Base-by-base conservation (phyloP, 306 rosid species). In the Lathyrus oleraceus region DNA sequence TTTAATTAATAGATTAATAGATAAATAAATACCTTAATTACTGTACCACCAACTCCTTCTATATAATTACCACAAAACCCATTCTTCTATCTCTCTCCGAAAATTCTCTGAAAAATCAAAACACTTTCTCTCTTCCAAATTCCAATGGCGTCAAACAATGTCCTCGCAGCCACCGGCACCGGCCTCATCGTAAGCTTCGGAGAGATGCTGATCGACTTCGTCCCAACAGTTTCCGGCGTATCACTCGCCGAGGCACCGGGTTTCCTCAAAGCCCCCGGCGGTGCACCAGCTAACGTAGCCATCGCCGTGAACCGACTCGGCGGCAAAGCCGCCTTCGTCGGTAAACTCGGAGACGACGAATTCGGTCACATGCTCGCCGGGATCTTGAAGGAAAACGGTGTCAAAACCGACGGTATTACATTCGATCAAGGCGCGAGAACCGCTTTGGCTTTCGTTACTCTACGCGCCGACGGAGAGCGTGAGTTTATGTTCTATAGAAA, bases 401-500 rank as follows among this genome's bases (percentile, higher is more conserved):
- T 92, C 60, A 10, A 54, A 6, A 76, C 77, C 8, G 80, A 78
- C 0, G 98, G 96, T 1, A 88, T 92, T 67, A 67, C 61, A 23
- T 92, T 92, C 65, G 98, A 92, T 59, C 20, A 78, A 7, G 98
- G 96, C 11, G 95, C 98, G 0, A 82, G 98, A 17, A 92, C 98
- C 2, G 98, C 98, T 13, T 53, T 89, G 56, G 98, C 98, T n/a
- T 89, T 92, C 77, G 98, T 92, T 6, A 92, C 98, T 5, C 82
- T 92, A 48, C 92, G 92, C 85, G 89, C 92, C 59, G 96, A 92
- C 71, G 98, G 95, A 0, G 96, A 92, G 76, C 95, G 98, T 25
- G 98, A 92, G 89, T 92, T 92, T 80, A 89, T 92, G 98, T 92
- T 92, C 77, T 92, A 92, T 82, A 81, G 98, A 27, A 92, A 92